phyloP scores from a whole-genome alignment of 345 rosid genomes.

The Litchi chinensis region DNA sequence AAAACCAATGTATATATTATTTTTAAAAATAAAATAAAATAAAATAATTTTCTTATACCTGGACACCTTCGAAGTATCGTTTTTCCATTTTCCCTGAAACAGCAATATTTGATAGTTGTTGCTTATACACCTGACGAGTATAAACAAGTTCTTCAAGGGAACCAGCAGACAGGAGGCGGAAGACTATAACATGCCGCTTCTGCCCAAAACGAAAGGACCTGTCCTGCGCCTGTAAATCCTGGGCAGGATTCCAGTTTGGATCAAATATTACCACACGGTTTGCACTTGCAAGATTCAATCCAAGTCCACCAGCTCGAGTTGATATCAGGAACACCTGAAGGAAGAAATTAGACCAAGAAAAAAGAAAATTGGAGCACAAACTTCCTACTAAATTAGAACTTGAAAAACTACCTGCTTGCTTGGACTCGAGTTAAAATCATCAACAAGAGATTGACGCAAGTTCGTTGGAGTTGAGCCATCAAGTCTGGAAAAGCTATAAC shows the following conservation, averaged over 20 bases:
- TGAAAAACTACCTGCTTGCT: slow-evolving; percentile 71
- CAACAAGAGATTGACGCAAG: slow-evolving; percentile 77
- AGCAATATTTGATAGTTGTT: slow-evolving; percentile 96
- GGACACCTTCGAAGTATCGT: slow-evolving; percentile 94
- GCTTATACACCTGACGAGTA: slow-evolving; percentile 93
- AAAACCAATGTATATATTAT: background rate
- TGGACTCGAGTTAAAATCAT: slow-evolving; percentile 88
- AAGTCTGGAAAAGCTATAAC: slow-evolving; percentile 84
- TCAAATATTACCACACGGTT: slow-evolving; percentile 95
- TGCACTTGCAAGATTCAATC: slow-evolving; percentile 95
- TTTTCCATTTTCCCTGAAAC: slow-evolving; percentile 93
- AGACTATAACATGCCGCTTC: slow-evolving; percentile 91
- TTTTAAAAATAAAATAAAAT: background rate
- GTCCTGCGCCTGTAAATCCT: slow-evolving; percentile 94
- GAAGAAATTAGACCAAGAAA: slow-evolving; percentile 7
- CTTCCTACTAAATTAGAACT: background rate
- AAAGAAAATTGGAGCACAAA: background rate
- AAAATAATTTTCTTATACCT: slow-evolving; percentile 44
- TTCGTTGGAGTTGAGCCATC: slow-evolving; percentile 94
- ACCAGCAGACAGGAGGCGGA: slow-evolving; percentile 93
- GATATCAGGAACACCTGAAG: slow-evolving; percentile 94
- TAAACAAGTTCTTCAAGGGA: slow-evolving; percentile 90
- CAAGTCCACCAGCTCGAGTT: slow-evolving; percentile 97
- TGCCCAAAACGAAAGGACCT: slow-evolving; percentile 96
- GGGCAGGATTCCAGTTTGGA: slow-evolving; percentile 97